Evolutionary conservation across 2,329 filamentous ascomycete genomes (phyloP).

Genomic region (Tolypocladium ophioglossoides): DNA sequence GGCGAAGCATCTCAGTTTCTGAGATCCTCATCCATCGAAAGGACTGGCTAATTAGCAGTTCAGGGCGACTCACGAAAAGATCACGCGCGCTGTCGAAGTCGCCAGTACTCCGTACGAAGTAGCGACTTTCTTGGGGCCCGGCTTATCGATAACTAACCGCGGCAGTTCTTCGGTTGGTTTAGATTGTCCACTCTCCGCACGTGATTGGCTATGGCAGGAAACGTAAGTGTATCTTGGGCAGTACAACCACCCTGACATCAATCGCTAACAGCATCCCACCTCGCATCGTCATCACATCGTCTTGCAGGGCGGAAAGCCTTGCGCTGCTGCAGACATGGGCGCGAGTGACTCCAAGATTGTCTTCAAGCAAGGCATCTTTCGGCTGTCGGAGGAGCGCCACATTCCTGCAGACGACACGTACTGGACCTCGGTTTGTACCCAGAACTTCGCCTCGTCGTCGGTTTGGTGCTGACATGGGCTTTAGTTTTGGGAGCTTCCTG

Average conservation of each 20-base stretch:
- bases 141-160: conserved; percentile 7
- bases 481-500: conserved; percentile 95
- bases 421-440: conserved; percentile 73
- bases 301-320: conserved; percentile 9
- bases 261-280: too few species aligned
- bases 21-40: neutral
- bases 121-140: neutral
- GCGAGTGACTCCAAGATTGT: conserved; percentile 97
- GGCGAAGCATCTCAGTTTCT: conserved; percentile 18
- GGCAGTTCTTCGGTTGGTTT: conserved; percentile 1
- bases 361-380: conserved; percentile 97
- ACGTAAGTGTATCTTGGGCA: too few species aligned
- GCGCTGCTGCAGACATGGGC: conserved; percentile 54
- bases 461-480: conserved; percentile 3
- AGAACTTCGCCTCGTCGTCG: neutral
- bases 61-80: neutral
- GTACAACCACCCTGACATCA: neutral
- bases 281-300: conserved; percentile 7
- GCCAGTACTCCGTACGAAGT: too few species aligned
- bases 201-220: conserved; percentile 7
- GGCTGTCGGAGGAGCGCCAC: conserved; percentile 80
- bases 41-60: neutral
- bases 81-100: neutral
- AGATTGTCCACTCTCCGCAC: neutral
- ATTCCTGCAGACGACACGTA: conserved; percentile 84